Percentiles rank a stretch among this genome's conserved stretches.
Conservation (phyloP, 176 grass and related monocot species). For the Hordeum marinum region DNA sequence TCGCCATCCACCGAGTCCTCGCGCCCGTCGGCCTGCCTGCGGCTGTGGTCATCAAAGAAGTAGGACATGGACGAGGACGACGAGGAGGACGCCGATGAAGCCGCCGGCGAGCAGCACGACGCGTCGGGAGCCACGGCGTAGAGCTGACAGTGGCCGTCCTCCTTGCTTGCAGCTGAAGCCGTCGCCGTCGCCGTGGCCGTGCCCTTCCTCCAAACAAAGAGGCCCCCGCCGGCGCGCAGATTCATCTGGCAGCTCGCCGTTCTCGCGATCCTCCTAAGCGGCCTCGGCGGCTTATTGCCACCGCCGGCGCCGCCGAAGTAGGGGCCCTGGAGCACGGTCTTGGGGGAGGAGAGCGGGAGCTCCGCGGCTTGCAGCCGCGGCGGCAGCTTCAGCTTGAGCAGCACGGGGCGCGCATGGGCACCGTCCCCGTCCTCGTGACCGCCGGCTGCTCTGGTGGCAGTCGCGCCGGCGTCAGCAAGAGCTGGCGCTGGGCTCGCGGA, state of each 20-base stretch:
- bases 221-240: neutral
- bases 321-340: conserved; percentile 24
- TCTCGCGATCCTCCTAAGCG: conserved; percentile 11
- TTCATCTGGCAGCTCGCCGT: neutral
- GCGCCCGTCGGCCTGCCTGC: neutral
- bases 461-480: neutral
- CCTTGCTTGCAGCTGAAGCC: neutral
- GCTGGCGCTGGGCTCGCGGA: neutral
- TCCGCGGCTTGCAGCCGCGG: conserved; percentile 40
- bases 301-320: neutral
- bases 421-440: neutral
- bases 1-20: neutral
- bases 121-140: neutral
- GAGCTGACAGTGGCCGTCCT: neutral
- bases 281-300: neutral
- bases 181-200: neutral
- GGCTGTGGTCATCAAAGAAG: conserved; percentile 3
- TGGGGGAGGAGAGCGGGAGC: conserved; percentile 11
- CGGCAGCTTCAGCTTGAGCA: conserved; percentile 60
- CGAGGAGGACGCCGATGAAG: neutral
- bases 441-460: too few species aligned
- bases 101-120: neutral
- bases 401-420: neutral
- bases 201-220: conserved; percentile 32
- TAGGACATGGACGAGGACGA: neutral